phyloP scores from a whole-genome alignment of 331 rosid genomes.

The Pyrus hybrid region DNA sequence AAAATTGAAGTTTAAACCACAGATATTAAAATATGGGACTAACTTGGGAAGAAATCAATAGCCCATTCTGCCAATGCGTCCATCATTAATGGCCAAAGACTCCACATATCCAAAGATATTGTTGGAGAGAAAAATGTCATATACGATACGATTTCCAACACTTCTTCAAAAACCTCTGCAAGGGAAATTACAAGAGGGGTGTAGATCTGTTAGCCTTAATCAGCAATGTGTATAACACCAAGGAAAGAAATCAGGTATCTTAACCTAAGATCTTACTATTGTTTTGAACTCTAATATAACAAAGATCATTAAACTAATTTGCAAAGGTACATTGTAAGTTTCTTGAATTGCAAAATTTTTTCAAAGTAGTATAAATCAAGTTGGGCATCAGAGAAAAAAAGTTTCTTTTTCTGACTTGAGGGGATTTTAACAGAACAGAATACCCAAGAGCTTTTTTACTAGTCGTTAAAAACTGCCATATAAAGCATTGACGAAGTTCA shows the following conservation, averaged over 20 bases:
- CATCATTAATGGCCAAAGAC: slow-evolving; percentile 95
- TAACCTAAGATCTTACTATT: background rate
- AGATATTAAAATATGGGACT: slow-evolving; percentile 14
- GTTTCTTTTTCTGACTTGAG: background rate
- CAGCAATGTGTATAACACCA: background rate
- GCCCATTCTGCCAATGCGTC: slow-evolving; percentile 95
- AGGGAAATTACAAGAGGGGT: background rate
- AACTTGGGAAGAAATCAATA: slow-evolving; percentile 87
- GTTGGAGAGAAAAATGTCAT: slow-evolving; percentile 92
- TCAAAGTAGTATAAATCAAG: background rate
- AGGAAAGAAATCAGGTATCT: background rate
- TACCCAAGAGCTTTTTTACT: background rate
- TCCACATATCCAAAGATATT: slow-evolving; percentile 91
- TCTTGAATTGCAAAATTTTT: background rate
- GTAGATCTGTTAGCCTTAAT: background rate
- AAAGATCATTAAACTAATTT: background rate
- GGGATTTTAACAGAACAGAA: background rate
- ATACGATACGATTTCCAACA: slow-evolving; percentile 84
- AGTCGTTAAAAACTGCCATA: background rate
- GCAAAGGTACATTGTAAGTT: background rate
- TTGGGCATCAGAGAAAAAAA: background rate
- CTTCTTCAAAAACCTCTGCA: slow-evolving; percentile 98
- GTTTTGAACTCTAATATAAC: background rate
- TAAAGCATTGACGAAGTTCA: background rate
- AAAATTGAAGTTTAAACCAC: background rate